Evolutionary conservation across 1,284 basidiomycete genomes (phyloP), one percentile per base, ranked within the genome.

Genomic region (Volvariella volvacea): DNA sequence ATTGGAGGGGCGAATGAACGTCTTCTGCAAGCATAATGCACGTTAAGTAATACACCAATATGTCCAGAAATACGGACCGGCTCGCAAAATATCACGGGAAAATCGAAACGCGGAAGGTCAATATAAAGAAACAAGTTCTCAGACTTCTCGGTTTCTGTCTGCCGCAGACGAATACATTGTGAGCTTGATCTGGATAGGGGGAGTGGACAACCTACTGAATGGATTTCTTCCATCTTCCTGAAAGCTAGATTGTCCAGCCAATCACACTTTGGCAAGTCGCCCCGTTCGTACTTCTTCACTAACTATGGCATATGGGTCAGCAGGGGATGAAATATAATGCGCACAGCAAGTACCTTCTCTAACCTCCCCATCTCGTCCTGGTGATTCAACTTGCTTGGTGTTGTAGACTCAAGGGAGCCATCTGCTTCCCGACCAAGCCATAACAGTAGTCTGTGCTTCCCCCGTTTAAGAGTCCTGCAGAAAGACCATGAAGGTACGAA

Each of bases 231-330:
- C 70, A 98, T 95, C 66, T 88, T 88, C 25, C 93, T 72, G 63
- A 96, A 98, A 1, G 89, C 84, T 60, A 96, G 70, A 51, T 90
- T 88, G 61, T 99, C 95, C 2, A 99, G 70, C 95, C 96, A 99
- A 51, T 97, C 93, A 1, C 90, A 84, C 59, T 92, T 90, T 1
- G 87, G 80, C n/a, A 99, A 71, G 61, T 97, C 93, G 0, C 92
- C 92, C 2, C 92, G 76, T 58, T 98, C 92, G 55, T 95, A 94
- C 59, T 94, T 93, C 72, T 98, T 98, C 47, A 98, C 87, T 9
- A 97, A 76, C 87, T 94, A 15, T 25, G 9, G 10, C 6, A 36
- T 4, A 30, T 22, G 12, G 33, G 15, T 22, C 14, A 14, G 17
- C 14, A 17, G 20, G 15, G 28, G 17, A 19, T 20, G 19, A 37